phyloP scores from a whole-genome alignment of 495 filamentous ascomycete species.

The Tetracladium marchalianum region DNA sequence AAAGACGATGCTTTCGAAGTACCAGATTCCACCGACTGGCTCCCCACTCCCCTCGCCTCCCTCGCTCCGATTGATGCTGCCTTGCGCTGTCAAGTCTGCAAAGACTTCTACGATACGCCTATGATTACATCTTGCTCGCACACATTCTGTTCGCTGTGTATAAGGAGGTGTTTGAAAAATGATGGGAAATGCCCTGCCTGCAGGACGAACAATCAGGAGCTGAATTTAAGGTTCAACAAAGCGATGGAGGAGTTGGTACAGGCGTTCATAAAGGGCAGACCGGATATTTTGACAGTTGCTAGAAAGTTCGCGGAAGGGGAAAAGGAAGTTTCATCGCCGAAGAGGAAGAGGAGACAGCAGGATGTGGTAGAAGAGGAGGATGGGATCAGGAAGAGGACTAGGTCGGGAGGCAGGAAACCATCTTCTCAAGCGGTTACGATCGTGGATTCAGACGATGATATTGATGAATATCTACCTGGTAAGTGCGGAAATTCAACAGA shows the following conservation, averaged over 20 bases:
- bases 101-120: conserved; percentile 88
- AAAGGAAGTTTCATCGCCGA: conserved; percentile 2
- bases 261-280: conserved; percentile 56
- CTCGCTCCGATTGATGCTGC: conserved; percentile 73
- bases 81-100: conserved; percentile 92
- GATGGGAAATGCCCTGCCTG: conserved; percentile 86
- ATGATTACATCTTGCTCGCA: conserved; percentile 93
- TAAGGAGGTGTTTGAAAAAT: conserved; percentile 67
- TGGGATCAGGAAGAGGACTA: conserved; percentile 32
- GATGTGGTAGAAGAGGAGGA: conserved; percentile 27
- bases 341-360: conserved; percentile 22
- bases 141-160: conserved; percentile 95
- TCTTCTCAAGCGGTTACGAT: background rate
- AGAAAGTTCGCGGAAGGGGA: conserved; percentile 25
- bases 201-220: conserved; percentile 64
- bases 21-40: conserved; percentile 89
- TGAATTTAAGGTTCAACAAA: conserved; percentile 75
- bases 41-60: conserved; percentile 60
- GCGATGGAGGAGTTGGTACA: conserved; percentile 78
- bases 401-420: conserved; percentile 30
- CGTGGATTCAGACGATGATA: conserved; percentile 22
- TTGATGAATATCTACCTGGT: conserved; percentile 19
- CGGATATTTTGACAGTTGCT: conserved; percentile 51
- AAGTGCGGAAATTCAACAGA: conserved; percentile 7
- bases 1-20: conserved; percentile 45